phyloP scores from a whole-genome alignment of 306 rosid species.

The Malus fusca region DNA sequence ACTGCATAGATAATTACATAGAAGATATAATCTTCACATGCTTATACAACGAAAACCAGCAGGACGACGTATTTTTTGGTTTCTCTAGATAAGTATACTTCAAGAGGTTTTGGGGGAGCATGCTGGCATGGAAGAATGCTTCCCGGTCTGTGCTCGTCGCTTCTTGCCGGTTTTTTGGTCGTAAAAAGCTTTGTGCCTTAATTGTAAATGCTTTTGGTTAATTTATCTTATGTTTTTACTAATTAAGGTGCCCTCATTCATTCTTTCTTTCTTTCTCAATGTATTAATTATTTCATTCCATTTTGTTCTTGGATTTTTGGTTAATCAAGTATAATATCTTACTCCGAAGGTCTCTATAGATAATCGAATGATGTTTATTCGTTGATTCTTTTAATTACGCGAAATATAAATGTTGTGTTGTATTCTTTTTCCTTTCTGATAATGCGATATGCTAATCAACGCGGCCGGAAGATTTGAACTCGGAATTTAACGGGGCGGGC shows the following conservation, averaged over 20 bases:
- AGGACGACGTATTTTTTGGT: background rate
- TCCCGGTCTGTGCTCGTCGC: slow-evolving; percentile 22
- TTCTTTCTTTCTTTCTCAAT: slow-evolving; percentile 2
- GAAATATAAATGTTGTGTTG: background rate
- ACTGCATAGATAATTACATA: slow-evolving; percentile 10
- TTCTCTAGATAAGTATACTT: slow-evolving; percentile 14
- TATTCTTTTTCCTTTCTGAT: background rate
- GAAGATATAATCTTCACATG: slow-evolving; percentile 35
- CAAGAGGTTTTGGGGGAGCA: slow-evolving; percentile 33
- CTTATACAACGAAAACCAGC: slow-evolving; percentile 3
- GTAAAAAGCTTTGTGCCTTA: slow-evolving; percentile 25
- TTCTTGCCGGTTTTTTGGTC: background rate
- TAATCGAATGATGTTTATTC: no score
- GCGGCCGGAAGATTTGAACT: no score
- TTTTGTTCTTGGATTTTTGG: background rate
- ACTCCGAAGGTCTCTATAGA: background rate
- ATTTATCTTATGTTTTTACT: slow-evolving; percentile 15
- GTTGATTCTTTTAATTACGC: background rate
- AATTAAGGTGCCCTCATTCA: background rate
- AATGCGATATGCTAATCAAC: no score
- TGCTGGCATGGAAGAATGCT: slow-evolving; percentile 34
- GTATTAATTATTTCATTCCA: background rate
- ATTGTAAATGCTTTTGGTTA: slow-evolving; percentile 39
- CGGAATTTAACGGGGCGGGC: no score
- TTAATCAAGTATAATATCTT: background rate